A percentile compares a stretch with the other conserved stretches of the same genome.
phyloP scores from a whole-genome alignment of 2,329 filamentous ascomycete genomes.

The Pseudogymnoascus sp. region DNA sequence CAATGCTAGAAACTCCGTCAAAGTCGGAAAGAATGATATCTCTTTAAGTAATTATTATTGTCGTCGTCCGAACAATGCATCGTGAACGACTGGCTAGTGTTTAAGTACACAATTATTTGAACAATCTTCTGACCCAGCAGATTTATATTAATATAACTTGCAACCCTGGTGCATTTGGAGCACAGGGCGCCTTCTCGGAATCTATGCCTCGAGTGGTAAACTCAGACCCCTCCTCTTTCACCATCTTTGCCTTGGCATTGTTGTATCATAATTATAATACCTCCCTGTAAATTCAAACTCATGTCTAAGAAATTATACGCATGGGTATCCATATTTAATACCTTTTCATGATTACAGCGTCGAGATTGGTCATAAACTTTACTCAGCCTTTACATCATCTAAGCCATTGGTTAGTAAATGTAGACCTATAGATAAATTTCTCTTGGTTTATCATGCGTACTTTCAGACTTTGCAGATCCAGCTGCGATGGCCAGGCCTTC shows the following conservation, averaged over 20 bases:
- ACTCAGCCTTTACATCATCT: background rate
- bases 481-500: slow-evolving; percentile 45
- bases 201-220: background rate
- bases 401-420: background rate
- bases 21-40: background rate
- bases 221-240: background rate
- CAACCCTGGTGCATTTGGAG: background rate
- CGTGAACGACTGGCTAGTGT: background rate
- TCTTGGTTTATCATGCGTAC: background rate
- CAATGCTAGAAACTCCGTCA: background rate
- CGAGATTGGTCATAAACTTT: background rate
- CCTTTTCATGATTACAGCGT: background rate
- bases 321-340: background rate
- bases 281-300: background rate
- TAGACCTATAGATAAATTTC: background rate
- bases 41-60: background rate
- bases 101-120: background rate
- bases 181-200: background rate
- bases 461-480: slow-evolving; percentile 12
- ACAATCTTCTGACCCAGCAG: slow-evolving; percentile 1
- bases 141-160: background rate
- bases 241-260: background rate
- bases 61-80: background rate
- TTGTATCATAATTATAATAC: slow-evolving; percentile 3
- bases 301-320: background rate